Conservation (phyloP, 768 basidiomycete species). For the Naganishia vishniacii region DNA sequence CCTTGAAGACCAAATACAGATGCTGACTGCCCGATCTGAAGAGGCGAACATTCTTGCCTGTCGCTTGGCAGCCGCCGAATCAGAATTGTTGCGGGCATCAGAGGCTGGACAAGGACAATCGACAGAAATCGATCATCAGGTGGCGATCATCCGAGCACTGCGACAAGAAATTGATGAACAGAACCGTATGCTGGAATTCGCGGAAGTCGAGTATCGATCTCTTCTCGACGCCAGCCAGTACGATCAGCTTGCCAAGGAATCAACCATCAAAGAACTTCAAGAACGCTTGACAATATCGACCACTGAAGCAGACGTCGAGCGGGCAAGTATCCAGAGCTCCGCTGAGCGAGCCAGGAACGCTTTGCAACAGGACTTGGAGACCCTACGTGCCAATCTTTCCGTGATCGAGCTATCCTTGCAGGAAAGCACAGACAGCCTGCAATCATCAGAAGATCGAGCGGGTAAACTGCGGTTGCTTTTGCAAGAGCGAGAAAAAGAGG, state of each 20-base stretch:
- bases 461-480: not conserved
- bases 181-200: slow-evolving; percentile 22
- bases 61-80: not conserved
- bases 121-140: not conserved
- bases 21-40: too few relatives aligned
- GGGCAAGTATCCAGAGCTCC: not conserved
- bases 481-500: slow-evolving; percentile 7
- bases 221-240: slow-evolving; percentile 4
- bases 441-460: slow-evolving; percentile 5
- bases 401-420: slow-evolving; percentile 4
- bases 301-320: slow-evolving; percentile 3
- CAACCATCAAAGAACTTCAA: not conserved
- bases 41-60: not conserved
- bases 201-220: slow-evolving; percentile 23
- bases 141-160: slow-evolving; percentile 8
- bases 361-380: not conserved
- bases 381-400: slow-evolving; percentile 4
- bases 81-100: not conserved
- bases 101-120: not conserved
- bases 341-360: not conserved
- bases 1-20: not conserved
- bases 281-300: not conserved
- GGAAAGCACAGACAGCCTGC: slow-evolving; percentile 14
- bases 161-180: slow-evolving; percentile 5
- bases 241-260: not conserved